Base-by-base conservation (phyloP, 164 flowering plant species). In the Nymphaea colorata region DNA sequence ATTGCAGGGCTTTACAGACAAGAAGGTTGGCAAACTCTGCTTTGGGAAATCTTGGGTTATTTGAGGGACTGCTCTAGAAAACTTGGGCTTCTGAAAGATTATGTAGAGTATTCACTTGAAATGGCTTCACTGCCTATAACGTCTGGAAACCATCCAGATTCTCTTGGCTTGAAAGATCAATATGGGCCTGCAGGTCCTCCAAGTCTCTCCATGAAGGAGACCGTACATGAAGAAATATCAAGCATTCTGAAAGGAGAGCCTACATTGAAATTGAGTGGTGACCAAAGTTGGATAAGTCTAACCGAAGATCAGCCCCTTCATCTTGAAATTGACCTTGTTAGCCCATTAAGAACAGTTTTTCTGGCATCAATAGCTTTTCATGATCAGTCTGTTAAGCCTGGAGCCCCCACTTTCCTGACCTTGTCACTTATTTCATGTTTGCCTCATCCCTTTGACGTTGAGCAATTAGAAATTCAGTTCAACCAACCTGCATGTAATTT, bases 331-430 rank as follows among this genome's bases (percentile, higher is more conserved):
- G 99, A 95, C 80, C 87, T 79, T 62, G 88, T 92, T 66, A 95
- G 98, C 77, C 98, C 99, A 67, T 87, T 95, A 66, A 85, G 98
- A 78, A 77, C 74, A 43, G 94, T 80, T 41, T 83, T 88, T 76
- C 94, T 92, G 73, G 90, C 96, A 59, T 84, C 96, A 36, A 92
- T 89, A 74, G 94, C 96, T 76, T 95, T 95, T 76, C 97, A 92
- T 81, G 94, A 95, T 44, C 94, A 87, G 73, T 79, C 80, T 65
- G 87, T 90, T 47, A 95, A 87, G 81, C 96, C 96, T 55, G 86
- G 88, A 59, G 73, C 75, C 61, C 72, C 90, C 17, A 81, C 89
- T 43, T 73, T 74, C 70, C 61, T 92, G 66, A 86, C 94, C 5
- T n/a, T 95, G 44, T 92, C 99, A 36, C 88, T 95, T 70, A 74